Evolutionary conservation across 192 early-diverging fungal species (phyloP).

Genomic region (Rhizophagus sp.): DNA sequence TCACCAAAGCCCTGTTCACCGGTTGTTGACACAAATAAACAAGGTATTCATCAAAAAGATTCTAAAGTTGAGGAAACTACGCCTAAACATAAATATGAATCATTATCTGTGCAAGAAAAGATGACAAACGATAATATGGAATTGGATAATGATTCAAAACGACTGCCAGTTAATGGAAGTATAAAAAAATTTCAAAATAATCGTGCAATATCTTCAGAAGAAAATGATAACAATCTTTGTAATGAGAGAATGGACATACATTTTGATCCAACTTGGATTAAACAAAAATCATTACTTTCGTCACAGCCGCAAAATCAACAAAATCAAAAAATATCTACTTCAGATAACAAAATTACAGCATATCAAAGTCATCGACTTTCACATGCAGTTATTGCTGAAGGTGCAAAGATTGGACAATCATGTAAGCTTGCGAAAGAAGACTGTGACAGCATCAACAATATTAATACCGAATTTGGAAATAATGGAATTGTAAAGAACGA

Average conservation of each 20-base stretch:
- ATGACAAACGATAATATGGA: too few species aligned
- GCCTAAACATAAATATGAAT: background rate
- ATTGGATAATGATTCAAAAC: background rate
- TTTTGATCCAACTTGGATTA: background rate
- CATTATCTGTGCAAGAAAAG: background rate
- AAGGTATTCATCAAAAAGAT: background rate
- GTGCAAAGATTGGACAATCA: background rate
- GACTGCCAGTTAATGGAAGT: background rate
- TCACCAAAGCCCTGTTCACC: background rate
- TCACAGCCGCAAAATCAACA: background rate
- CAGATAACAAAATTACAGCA: background rate
- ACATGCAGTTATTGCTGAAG: background rate
- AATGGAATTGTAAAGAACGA: background rate
- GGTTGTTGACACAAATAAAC: background rate
- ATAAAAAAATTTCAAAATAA: background rate
- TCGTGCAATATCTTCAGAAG: background rate
- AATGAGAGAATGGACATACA: background rate
- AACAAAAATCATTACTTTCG: background rate
- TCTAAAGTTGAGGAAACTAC: background rate
- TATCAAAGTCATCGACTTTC: background rate
- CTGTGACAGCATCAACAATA: too few species aligned
- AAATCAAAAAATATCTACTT: background rate
- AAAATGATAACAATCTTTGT: background rate
- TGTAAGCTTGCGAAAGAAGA: background rate
- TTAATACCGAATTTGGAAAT: background rate